Conservation (phyloP, 1,284 basidiomycete species). For the Cutaneotrichosporon cavernicola region DNA sequence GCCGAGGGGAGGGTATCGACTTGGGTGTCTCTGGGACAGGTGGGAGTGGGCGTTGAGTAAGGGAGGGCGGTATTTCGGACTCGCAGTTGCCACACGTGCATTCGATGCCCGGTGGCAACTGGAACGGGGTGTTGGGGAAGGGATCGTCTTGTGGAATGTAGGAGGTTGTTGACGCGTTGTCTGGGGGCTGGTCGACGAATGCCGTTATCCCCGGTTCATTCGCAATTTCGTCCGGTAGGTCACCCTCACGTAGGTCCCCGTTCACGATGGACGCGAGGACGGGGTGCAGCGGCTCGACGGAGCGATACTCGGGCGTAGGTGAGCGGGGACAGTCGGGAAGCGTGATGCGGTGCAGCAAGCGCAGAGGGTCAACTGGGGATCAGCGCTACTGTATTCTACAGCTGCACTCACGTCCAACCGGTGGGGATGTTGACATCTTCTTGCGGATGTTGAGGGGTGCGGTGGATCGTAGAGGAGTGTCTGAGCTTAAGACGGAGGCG, state of each 20-base stretch:
- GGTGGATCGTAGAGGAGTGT: neutral
- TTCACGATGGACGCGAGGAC: neutral
- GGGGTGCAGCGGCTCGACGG: slow-evolving; percentile 1
- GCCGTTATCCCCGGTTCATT: neutral
- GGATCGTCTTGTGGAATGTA: neutral
- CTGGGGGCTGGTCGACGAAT: neutral
- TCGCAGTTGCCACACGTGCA: slow-evolving; percentile 2
- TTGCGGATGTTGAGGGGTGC: slow-evolving; percentile 5
- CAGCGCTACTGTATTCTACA: neutral
- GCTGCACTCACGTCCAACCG: neutral
- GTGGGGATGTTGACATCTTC: neutral
- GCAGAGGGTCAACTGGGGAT: neutral
- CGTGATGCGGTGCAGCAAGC: neutral
- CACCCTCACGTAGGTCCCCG: neutral
- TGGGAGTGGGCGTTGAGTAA: neutral
- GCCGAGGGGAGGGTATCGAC: neutral
- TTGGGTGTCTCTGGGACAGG: neutral
- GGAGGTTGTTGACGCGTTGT: neutral
- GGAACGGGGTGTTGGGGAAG: neutral
- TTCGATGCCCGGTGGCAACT: neutral
- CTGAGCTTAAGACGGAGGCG: neutral
- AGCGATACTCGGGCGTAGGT: neutral
- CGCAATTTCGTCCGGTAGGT: neutral
- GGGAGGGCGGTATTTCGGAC: neutral
- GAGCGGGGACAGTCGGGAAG: neutral